phyloP scores from a whole-genome alignment of 306 rosid species.

The Parietaria judaica region DNA sequence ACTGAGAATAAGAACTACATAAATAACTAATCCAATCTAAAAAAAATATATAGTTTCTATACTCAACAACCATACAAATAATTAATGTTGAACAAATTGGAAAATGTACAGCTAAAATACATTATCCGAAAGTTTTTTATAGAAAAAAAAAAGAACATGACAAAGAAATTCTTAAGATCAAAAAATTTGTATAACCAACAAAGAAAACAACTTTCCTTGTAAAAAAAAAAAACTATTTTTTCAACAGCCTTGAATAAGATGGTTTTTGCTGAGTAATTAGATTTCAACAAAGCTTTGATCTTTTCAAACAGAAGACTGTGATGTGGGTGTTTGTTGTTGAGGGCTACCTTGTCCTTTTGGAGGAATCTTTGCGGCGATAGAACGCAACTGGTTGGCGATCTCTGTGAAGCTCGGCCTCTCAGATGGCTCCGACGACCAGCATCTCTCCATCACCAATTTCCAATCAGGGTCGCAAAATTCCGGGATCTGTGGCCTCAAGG shows the following conservation, averaged over 20 bases:
- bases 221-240: constrained; percentile 15
- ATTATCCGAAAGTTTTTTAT: neutral
- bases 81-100: neutral
- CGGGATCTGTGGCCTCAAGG: constrained; percentile 69
- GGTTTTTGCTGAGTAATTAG: constrained; percentile 8
- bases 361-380: constrained; percentile 62
- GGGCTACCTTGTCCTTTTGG: constrained; percentile 49
- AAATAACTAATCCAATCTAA: too few relatives aligned
- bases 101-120: constrained; percentile 3
- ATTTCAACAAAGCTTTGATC: constrained; percentile 19
- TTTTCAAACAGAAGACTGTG: constrained; percentile 27
- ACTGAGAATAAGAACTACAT: too few relatives aligned
- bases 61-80: too few relatives aligned
- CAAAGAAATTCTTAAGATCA: neutral
- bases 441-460: constrained; percentile 70
- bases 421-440: constrained; percentile 82
- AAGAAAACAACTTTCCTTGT: constrained; percentile 14
- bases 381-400: constrained; percentile 59
- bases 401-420: constrained; percentile 78
- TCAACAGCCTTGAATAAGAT: constrained; percentile 7
- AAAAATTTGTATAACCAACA: constrained; percentile 12
- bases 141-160: neutral
- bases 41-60: too few relatives aligned
- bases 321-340: constrained; percentile 37
- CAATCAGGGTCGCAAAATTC: constrained; percentile 70